A percentile compares a stretch with the other conserved stretches of the same genome.
Evolutionary conservation across 129 eudicot species (phyloP).

Genomic region (Sambucus nigra): DNA sequence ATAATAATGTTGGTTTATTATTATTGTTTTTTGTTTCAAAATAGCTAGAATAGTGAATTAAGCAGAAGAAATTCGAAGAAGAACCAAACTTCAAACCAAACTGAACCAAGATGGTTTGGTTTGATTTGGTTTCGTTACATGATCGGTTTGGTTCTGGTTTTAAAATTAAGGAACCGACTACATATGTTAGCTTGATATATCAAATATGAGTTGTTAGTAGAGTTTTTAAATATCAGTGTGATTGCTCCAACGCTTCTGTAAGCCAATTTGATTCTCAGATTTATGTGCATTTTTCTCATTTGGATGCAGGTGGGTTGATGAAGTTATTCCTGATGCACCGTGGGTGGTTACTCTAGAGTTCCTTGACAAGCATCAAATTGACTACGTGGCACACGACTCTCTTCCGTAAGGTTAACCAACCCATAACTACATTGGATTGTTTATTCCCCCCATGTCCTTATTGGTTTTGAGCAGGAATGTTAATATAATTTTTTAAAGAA

Average conservation of each 20-base stretch:
- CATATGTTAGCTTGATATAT: not conserved
- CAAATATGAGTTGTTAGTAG: not conserved
- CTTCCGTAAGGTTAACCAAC: slow-evolving; percentile 78
- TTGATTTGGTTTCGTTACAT: no score
- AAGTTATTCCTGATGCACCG: slow-evolving; percentile 96
- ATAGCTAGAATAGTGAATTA: no score
- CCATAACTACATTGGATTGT: slow-evolving; percentile 22
- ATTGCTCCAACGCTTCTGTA: no score
- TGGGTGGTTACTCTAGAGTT: slow-evolving; percentile 90
- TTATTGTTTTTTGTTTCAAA: no score
- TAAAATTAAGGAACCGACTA: no score
- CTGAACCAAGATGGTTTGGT: no score
- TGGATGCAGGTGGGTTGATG: slow-evolving; percentile 89
- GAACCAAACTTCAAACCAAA: no score
- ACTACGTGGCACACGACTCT: slow-evolving; percentile 93
- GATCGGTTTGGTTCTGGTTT: no score
- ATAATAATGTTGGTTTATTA: no score
- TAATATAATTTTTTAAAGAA: not conserved
- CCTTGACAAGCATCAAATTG: slow-evolving; percentile 84
- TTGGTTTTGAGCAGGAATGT: slow-evolving; percentile 2
- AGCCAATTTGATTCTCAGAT: not conserved
- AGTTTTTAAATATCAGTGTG: not conserved
- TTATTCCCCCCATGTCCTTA: not conserved
- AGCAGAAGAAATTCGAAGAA: no score
- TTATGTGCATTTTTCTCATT: not conserved